Percentiles rank a stretch among this genome's conserved stretches.
Evolutionary conservation across 192 early-diverging fungal genomes (phyloP).

Genomic region (Geranomyces variabilis): DNA sequence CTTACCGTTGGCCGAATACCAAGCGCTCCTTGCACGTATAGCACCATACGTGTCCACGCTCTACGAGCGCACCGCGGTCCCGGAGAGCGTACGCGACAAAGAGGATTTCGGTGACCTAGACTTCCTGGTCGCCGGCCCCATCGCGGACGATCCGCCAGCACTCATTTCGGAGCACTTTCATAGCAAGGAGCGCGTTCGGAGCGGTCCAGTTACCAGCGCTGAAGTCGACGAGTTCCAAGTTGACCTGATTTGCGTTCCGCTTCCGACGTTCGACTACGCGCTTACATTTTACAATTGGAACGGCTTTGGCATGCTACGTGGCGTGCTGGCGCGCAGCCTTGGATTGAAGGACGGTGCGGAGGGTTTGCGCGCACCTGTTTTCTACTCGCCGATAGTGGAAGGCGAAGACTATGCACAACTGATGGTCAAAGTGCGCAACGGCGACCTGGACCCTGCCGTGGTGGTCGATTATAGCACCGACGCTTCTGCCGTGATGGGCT

Average conservation of each 20-base stretch:
- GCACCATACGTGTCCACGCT: slow-evolving; percentile 1
- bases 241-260: slow-evolving; percentile 1
- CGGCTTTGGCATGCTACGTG: slow-evolving; percentile 10
- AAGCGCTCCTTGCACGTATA: not conserved
- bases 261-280: not conserved
- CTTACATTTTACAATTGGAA: slow-evolving; percentile 3
- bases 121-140: slow-evolving; percentile 8
- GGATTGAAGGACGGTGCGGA: not conserved
- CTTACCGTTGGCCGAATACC: not conserved
- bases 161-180: not conserved
- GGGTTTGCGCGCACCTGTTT: not conserved
- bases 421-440: not conserved
- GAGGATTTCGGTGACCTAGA: slow-evolving; percentile 7
- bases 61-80: slow-evolving; percentile 1
- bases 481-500: not conserved
- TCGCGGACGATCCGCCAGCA: not conserved
- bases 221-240: slow-evolving; percentile 12
- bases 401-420: not conserved
- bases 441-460: not conserved
- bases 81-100: not conserved
- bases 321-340: slow-evolving; percentile 3
- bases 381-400: not conserved
- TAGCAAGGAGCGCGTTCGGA: not conserved
- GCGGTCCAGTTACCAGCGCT: not conserved
- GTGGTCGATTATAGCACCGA: not conserved